phyloP scores from a whole-genome alignment of 169 alveolate species.

The Plasmodium vivax region DNA sequence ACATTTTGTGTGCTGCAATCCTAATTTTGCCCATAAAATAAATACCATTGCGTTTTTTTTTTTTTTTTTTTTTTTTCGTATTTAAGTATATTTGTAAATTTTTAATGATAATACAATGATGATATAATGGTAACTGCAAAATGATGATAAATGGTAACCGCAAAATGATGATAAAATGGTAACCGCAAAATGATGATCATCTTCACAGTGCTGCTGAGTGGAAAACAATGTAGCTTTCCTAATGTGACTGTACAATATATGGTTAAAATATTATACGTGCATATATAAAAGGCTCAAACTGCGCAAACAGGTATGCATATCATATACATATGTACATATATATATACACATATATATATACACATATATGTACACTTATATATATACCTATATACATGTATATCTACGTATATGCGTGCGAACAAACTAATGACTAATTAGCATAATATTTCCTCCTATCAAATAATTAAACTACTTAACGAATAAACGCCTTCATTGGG shows the following conservation, averaged over 20 bases:
- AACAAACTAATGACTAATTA: neutral
- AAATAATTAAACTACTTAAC: neutral
- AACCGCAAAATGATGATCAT: neutral
- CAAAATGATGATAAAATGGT: neutral
- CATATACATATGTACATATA: neutral
- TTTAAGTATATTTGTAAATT: neutral
- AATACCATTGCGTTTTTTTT: neutral
- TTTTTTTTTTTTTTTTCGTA: neutral
- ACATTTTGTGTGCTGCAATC: neutral
- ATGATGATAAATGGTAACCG: too few relatives aligned
- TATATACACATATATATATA: neutral
- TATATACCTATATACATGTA: neutral
- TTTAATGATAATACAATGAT: neutral
- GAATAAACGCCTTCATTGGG: neutral
- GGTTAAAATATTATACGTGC: neutral
- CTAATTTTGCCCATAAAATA: neutral
- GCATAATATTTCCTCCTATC: neutral
- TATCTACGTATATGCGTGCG: neutral
- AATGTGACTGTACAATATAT: neutral
- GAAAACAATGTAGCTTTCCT: neutral
- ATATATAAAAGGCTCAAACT: neutral
- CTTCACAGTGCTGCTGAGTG: neutral
- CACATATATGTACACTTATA: neutral
- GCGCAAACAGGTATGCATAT: too few relatives aligned
- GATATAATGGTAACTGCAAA: too few relatives aligned